A percentile compares a stretch with the other conserved stretches of the same genome.
phyloP scores from a whole-genome alignment of 108 stramenopile species.

The Nitzschia sp. region DNA sequence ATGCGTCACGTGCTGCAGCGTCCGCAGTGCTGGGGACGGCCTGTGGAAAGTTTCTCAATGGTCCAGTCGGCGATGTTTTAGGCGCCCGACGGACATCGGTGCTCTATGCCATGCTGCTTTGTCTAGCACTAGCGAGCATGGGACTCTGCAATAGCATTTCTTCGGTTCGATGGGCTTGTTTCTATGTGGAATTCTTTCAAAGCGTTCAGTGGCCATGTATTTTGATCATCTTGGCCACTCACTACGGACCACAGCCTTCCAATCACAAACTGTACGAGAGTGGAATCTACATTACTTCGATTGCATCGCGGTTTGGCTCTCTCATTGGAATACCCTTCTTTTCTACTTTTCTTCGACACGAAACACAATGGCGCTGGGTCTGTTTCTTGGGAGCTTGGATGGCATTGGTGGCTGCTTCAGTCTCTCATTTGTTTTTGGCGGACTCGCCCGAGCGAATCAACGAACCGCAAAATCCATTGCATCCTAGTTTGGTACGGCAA shows the following conservation, averaged over 20 bases:
- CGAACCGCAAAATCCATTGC: constrained; percentile 79
- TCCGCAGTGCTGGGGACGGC: constrained; percentile 70
- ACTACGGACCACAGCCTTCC: constrained; percentile 41
- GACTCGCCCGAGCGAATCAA: constrained; percentile 67
- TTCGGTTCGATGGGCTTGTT: constrained; percentile 58
- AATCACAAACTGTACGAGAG: constrained; percentile 56
- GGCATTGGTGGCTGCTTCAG: constrained; percentile 48
- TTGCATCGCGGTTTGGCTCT: constrained; percentile 74
- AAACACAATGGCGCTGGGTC: constrained; percentile 60
- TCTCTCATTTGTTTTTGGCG: constrained; percentile 55
- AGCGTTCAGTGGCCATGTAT: constrained; percentile 75
- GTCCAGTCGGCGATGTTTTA: constrained; percentile 65
- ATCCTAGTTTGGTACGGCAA: constrained; percentile 29
- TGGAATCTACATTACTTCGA: constrained; percentile 67
- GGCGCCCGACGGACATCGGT: constrained; percentile 67
- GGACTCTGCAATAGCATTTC: constrained; percentile 37
- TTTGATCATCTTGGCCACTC: constrained; percentile 72
- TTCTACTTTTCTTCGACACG: constrained; percentile 52
- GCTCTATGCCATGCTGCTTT: constrained; percentile 47
- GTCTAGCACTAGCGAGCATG: constrained; percentile 53
- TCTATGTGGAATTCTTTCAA: constrained; percentile 72
- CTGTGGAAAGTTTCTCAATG: constrained; percentile 79
- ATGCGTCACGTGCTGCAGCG: constrained; percentile 64
- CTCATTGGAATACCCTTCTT: constrained; percentile 66
- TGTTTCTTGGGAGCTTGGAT: constrained; percentile 57